Conservation (phyloP, 169 alveolate genomes). For the Cryptosporidium ryanae region DNA sequence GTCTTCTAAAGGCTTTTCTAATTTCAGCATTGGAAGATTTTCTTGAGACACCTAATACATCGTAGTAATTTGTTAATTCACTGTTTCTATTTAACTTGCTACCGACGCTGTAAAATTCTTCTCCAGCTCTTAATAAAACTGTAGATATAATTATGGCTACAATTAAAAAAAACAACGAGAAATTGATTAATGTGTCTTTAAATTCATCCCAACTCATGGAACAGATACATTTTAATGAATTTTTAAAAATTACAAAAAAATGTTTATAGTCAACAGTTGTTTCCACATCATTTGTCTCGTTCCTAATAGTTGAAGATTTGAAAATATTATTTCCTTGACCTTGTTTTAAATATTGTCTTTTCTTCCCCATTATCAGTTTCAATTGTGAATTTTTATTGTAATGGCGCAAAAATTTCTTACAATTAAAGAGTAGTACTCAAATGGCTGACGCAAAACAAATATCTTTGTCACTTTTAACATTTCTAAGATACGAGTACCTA, state of each 20-base stretch:
- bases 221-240: not conserved
- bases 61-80: constrained; percentile 83
- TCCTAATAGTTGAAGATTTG: not conserved
- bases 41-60: constrained; percentile 82
- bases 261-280: not conserved
- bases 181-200: constrained; percentile 16
- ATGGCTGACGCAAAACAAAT: constrained; percentile 43
- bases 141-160: constrained; percentile 1
- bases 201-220: constrained; percentile 13
- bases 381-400: not conserved
- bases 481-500: constrained; percentile 59
- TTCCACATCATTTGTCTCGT: not conserved
- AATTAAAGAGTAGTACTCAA: not conserved
- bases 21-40: constrained; percentile 82
- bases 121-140: constrained; percentile 56
- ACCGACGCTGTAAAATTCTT: constrained; percentile 33
- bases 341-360: constrained; percentile 1
- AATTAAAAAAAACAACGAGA: constrained; percentile 21
- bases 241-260: not conserved
- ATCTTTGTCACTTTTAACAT: constrained; percentile 53
- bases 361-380: constrained; percentile 29
- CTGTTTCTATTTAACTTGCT: constrained; percentile 60
- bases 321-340: not conserved
- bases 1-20: constrained; percentile 84
- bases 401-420: too few species aligned